Conservation (phyloP, 2,329 filamentous ascomycete genomes). For the Xylariaceae sp. region DNA sequence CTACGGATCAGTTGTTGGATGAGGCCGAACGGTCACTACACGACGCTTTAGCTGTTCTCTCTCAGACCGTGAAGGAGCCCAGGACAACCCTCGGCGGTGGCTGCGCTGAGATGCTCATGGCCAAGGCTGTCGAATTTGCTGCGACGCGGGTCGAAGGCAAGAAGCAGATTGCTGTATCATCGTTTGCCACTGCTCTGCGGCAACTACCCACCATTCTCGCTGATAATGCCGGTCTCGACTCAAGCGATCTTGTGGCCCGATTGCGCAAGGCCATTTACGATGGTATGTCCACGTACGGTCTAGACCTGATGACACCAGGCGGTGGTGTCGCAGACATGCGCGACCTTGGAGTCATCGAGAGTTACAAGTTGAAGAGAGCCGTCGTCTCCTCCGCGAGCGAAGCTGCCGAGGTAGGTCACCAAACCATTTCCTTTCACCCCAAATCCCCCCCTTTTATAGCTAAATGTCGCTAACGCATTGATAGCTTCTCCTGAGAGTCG, state of each 20-base stretch:
- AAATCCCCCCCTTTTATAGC: background rate
- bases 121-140: conserved; percentile 90
- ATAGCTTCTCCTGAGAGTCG: conserved; percentile 82
- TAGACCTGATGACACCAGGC: conserved; percentile 83
- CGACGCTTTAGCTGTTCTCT: conserved; percentile 91
- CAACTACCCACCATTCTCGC: conserved; percentile 95
- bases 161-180: conserved; percentile 87
- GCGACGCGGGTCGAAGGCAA: conserved; percentile 94
- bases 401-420: conserved; percentile 75
- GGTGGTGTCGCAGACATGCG: conserved; percentile 95
- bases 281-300: conserved; percentile 83
- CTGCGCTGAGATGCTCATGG: conserved; percentile 98
- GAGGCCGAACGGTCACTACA: conserved; percentile 95
- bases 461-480: conserved; percentile 14
- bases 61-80: conserved; percentile 92
- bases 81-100: conserved; percentile 91
- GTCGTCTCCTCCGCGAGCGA: conserved; percentile 95
- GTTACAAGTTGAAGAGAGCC: conserved; percentile 97
- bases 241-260: conserved; percentile 84
- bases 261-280: conserved; percentile 93
- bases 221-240: conserved; percentile 95
- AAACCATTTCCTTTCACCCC: background rate
- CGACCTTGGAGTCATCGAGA: conserved; percentile 90
- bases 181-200: conserved; percentile 81
- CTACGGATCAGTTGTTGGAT: conserved; percentile 93